phyloP scores from a whole-genome alignment of 306 rosid species.

The Vigna angularis region DNA sequence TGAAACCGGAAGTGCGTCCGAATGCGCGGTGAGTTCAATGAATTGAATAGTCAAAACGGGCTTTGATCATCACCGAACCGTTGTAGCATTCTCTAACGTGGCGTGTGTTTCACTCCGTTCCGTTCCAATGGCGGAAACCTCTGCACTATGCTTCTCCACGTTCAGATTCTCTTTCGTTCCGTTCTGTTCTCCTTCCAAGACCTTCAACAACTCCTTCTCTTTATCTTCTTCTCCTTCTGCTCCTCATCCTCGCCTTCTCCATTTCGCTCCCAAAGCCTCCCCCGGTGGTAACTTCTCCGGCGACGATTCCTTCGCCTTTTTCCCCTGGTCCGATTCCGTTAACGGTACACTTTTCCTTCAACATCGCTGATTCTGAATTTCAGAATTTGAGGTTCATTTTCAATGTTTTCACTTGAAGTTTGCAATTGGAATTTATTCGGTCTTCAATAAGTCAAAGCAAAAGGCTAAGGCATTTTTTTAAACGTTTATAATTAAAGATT shows the following conservation, averaged over 20 bases:
- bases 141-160: slow-evolving; percentile 60
- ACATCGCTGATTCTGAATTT: neutral
- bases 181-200: slow-evolving; percentile 45
- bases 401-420: neutral
- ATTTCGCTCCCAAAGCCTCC: slow-evolving; percentile 56
- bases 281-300: slow-evolving; percentile 51
- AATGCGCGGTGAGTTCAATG: slow-evolving; percentile 13
- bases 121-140: slow-evolving; percentile 68
- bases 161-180: slow-evolving; percentile 46
- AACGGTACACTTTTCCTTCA: slow-evolving; percentile 49
- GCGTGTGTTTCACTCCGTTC: slow-evolving; percentile 39
- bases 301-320: slow-evolving; percentile 64
- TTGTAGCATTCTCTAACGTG: slow-evolving; percentile 3
- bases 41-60: neutral
- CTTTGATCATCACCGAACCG: neutral
- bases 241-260: slow-evolving; percentile 60
- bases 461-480: neutral
- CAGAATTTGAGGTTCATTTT: neutral
- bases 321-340: slow-evolving; percentile 76
- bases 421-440: neutral
- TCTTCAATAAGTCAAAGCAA: neutral
- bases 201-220: slow-evolving; percentile 40
- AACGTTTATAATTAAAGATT: neutral
- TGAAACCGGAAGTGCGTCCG: neutral
- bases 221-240: slow-evolving; percentile 47